Base-by-base conservation (phyloP, 257 asterid species). In the Prunella vulgaris region DNA sequence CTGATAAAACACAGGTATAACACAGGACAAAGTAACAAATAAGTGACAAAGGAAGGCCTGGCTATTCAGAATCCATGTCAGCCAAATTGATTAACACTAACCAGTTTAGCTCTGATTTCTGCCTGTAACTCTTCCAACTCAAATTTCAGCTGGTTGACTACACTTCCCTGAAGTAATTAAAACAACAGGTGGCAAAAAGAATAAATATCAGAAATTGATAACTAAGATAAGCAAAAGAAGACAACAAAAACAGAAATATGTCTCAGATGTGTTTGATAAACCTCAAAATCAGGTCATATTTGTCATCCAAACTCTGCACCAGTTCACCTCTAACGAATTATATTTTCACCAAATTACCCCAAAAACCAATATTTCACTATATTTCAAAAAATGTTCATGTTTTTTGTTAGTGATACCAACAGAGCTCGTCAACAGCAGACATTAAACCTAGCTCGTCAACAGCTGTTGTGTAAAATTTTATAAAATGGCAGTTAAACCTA, bases 61-160 rank as follows among this genome's bases (percentile, higher is more conserved):
- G 51, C 35, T 1, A 17, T 8, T 59, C 58, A 65, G 44, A 64
- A 67, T 25, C 30, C 28, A 60, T 42, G 38, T 21, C 53, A 69
- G 71, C 58, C 15, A 53, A 69, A 58, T 53, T 42, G 6, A 68
- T 69, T 51, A 72, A 73, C 61, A 72, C 97, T 79, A 54, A 94
- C 99, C 96, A 89, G 74, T 48, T 81, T 88, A 56, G 76, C 84
- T 74, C 83, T 94, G 72, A 94, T 91, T 81, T 94, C 95, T 66
- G 75, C 90, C 72, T 86, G 97, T 72, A 94, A 66, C 74, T 12
- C 82, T 81, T 86, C 97, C 90, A 94, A 66, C 71, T 89, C 92
- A 76, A 73, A 77, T 79, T 84, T 89, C 76, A 94, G 84, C 82
- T 94, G 97, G 83, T 73, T 81, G 79, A 89, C 93, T 66, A 82